Percentiles rank a stretch among this genome's conserved stretches.
Conservation (phyloP, 2,329 filamentous ascomycete species). For the Fusarium sp. region DNA sequence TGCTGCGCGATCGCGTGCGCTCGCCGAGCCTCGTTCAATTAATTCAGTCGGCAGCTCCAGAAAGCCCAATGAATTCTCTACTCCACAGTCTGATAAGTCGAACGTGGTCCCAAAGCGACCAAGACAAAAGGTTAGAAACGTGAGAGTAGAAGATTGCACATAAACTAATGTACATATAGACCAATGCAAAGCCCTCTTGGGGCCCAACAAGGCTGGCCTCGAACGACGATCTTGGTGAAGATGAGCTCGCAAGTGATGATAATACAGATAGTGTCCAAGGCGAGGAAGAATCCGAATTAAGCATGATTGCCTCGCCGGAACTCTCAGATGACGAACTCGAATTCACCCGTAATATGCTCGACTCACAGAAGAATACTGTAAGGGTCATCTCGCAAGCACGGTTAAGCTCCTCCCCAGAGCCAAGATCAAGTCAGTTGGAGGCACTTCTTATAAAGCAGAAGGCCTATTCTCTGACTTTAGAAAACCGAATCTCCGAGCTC, state of each 20-base stretch:
- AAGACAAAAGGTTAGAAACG: neutral
- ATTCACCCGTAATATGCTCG: rapidly evolving
- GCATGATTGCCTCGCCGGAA: rapidly evolving
- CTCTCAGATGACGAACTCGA: too few relatives aligned
- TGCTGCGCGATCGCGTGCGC: rapidly evolving
- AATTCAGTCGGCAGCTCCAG: neutral
- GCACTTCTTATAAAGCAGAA: too few relatives aligned
- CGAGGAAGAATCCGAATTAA: neutral
- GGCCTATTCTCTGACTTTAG: too few relatives aligned
- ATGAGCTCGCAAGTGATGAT: neutral
- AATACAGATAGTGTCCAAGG: rapidly evolving
- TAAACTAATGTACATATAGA: neutral
- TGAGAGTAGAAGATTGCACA: too few relatives aligned
- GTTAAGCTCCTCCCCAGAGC: too few relatives aligned
- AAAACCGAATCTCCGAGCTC: too few relatives aligned
- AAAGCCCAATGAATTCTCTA: neutral
- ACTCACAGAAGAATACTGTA: neutral
- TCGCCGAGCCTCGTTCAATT: rapidly evolving
- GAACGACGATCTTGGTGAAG: neutral
- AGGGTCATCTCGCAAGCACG: too few relatives aligned
- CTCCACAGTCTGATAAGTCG: neutral
- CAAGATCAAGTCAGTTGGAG: too few relatives aligned
- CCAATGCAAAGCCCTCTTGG: rapidly evolving
- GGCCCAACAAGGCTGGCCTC: rapidly evolving
- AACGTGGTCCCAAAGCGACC: neutral